Percentiles rank a stretch among this genome's conserved stretches.
phyloP scores from a whole-genome alignment of 257 asterid species.

The Fraxinus anomala region DNA sequence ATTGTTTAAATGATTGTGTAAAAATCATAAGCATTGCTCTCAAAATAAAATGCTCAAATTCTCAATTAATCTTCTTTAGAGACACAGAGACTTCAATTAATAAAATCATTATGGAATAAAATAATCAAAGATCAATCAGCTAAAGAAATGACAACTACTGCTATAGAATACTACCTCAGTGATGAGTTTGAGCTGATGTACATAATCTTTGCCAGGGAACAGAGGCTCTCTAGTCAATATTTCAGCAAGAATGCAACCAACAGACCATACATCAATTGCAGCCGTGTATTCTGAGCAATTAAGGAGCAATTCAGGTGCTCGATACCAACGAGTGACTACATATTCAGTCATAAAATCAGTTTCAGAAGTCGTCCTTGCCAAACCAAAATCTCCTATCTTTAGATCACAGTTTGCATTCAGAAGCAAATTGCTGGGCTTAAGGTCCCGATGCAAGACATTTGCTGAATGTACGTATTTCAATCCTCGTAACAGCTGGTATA shows the following conservation, averaged over 20 bases:
- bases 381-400: conserved; percentile 82
- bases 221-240: conserved; percentile 77
- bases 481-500: conserved; percentile 82
- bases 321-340: conserved; percentile 90
- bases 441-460: conserved; percentile 83
- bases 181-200: conserved; percentile 80
- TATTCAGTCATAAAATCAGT: conserved; percentile 94
- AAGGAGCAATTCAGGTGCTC: conserved; percentile 89
- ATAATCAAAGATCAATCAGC: conserved; percentile 11
- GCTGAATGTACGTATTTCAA: conserved; percentile 87
- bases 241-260: conserved; percentile 86
- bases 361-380: conserved; percentile 86
- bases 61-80: not conserved
- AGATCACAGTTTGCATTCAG: conserved; percentile 82
- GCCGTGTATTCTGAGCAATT: conserved; percentile 87
- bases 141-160: not conserved
- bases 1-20: conserved; percentile 2
- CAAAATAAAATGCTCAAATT: not conserved
- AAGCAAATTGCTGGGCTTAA: conserved; percentile 82
- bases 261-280: conserved; percentile 89
- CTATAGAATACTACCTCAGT: conserved; percentile 59
- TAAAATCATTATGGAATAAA: not conserved
- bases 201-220: conserved; percentile 84
- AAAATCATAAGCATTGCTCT: not conserved
- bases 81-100: not conserved